Base-by-base conservation (phyloP, 2,329 filamentous ascomycete species). In the Pseudogymnoascus sp. region DNA sequence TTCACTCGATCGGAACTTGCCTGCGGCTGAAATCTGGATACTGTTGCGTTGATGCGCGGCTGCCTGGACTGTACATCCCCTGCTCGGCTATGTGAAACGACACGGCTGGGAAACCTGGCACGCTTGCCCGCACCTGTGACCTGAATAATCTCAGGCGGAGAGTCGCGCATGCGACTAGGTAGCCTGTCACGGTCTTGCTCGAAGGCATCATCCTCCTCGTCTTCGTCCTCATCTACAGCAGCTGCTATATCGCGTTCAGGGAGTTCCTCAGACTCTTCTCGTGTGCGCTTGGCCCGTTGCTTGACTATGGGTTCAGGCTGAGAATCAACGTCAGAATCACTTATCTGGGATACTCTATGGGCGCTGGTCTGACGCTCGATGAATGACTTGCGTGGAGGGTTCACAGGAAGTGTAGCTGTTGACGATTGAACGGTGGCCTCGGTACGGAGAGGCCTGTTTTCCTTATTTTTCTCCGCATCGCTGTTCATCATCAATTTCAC, bases 201-300 rank as follows among this genome's bases (percentile, higher is more conserved):
- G 62, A 81, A 82, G 1, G 73, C 78, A 48, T 77, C 75, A 7
- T 79, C 77, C 55, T 74, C 74, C 8, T 70, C 69, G n/a, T 33
- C 45, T 3, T 62, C 63, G 15, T 48, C 55, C 5, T 48, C 58
- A 55, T 21, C 48, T 29, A 33, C 29, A 18, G 48, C n/a, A 27
- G 48, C 48, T 12, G n/a, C n/a, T 13, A 55, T 12, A 12, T 33
- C 48, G 9, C 18, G n/a, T 13, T 55, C 48, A 33, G 48, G 12
- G 1, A 12, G n/a, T 55, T 55, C 48, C 9, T 55, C 48, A 9
- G 48, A 10, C 6, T 55, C 48, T 13, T 55, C 48, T 55, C 48
- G 48, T 21, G 29, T 12, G 29, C 48, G 48, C 27, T 55, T 33
- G n/a, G 48, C 29, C n/a, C 10, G 5, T 21, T 63, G 60, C 12